phyloP scores from a whole-genome alignment of 2,329 filamentous ascomycete genomes.

The Ophiostoma angusticollis region DNA sequence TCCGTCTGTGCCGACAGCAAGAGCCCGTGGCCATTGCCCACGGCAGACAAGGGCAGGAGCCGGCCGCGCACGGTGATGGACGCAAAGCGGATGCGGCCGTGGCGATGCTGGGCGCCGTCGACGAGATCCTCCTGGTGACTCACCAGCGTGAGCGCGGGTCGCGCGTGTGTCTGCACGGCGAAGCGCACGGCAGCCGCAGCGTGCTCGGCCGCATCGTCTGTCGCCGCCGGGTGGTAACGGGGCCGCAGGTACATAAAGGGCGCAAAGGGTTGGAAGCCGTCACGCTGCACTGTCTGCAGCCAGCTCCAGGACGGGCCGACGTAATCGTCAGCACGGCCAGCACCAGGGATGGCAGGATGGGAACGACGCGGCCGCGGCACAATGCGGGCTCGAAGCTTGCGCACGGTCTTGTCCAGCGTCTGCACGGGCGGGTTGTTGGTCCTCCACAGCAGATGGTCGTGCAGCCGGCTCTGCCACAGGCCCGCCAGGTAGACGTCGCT shows the following conservation, averaged over 20 bases:
- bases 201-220: neutral
- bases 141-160: neutral
- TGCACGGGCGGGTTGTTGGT: neutral
- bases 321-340: too few species aligned
- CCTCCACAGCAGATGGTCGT: neutral
- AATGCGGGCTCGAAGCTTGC: neutral
- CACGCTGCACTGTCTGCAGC: neutral
- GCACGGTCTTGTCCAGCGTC: neutral
- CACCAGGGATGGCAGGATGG: too few species aligned
- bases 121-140: neutral
- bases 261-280: neutral
- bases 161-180: too few species aligned
- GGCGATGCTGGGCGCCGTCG: neutral
- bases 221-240: neutral
- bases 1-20: too few species aligned
- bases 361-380: neutral
- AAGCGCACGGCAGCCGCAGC: too few species aligned
- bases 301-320: slow-evolving; percentile 4
- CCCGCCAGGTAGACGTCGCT: slow-evolving; percentile 2
- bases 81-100: neutral
- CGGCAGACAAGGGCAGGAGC: neutral
- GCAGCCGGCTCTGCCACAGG: neutral
- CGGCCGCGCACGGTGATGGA: neutral
- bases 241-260: too few species aligned
- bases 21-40: neutral